These are phyloP conservation scores for Abrus pulchellus DNA, from an alignment of 306 rosid species.

Conservation along the genomic window DNA sequence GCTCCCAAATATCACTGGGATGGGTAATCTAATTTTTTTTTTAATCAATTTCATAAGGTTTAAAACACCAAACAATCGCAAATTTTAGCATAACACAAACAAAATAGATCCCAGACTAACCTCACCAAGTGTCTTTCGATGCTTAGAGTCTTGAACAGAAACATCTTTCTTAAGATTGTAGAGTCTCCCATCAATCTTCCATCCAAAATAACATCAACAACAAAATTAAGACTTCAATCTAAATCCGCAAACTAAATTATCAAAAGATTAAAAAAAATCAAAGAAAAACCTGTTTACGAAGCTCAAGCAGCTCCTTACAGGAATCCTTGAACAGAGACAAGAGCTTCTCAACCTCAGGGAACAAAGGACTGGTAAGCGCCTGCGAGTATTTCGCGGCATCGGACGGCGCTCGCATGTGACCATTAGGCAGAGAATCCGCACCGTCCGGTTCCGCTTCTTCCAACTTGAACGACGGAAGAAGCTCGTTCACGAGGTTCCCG, in stretches of 20 bases:
- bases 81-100: constrained; percentile 32
- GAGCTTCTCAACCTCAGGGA: constrained; percentile 91
- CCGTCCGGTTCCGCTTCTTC: constrained; percentile 82
- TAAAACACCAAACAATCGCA: background rate
- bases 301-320: constrained; percentile 90
- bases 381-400: constrained; percentile 72
- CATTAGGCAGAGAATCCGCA: constrained; percentile 67
- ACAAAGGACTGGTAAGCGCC: constrained; percentile 66
- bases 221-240: constrained; percentile 15
- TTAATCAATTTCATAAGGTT: constrained; percentile 3
- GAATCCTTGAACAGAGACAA: constrained; percentile 90
- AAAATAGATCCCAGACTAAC: constrained; percentile 54
- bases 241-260: constrained; percentile 55
- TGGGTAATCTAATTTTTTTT: background rate
- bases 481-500: constrained; percentile 90
- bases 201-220: constrained; percentile 30
- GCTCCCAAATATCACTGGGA: background rate
- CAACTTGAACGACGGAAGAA: constrained; percentile 85
- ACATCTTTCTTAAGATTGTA: constrained; percentile 90
- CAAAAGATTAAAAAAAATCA: background rate
- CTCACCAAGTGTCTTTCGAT: constrained; percentile 94
- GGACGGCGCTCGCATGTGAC: constrained; percentile 62
- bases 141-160: constrained; percentile 88
- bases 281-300: constrained; percentile 80
- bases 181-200: constrained; percentile 93